Evolutionary conservation across 1,284 basidiomycete species (phyloP).

Genomic region (Lentinus polychrous): DNA sequence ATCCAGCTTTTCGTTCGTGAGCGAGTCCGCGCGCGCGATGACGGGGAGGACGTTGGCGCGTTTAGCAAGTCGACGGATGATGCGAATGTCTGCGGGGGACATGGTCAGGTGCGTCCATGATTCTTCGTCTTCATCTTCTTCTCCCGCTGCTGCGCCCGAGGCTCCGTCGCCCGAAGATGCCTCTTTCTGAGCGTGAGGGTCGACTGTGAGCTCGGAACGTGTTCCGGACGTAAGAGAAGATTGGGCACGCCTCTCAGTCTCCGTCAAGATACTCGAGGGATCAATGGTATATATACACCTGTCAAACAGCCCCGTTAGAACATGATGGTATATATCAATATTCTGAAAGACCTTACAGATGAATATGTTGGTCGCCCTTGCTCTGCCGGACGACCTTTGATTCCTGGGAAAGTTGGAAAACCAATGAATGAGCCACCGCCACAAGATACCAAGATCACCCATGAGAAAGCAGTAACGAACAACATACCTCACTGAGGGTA

Average conservation of each 20-base stretch:
- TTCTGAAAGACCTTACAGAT: conserved; percentile 52
- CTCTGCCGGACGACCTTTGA: conserved; percentile 77
- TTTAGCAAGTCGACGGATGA: conserved; percentile 63
- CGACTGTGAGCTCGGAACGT: conserved; percentile 55
- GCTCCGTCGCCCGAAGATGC: conserved; percentile 39
- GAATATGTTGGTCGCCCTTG: conserved; percentile 80
- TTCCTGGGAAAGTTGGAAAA: conserved; percentile 47
- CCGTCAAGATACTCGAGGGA: conserved; percentile 58
- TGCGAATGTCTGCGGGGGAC: conserved; percentile 69
- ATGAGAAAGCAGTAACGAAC: not conserved
- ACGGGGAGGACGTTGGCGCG: conserved; percentile 74
- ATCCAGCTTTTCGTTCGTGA: conserved; percentile 65
- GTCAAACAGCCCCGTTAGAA: conserved; percentile 6
- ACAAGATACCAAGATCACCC: not conserved
- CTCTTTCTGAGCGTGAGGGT: conserved; percentile 45
- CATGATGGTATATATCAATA: conserved; percentile 1
- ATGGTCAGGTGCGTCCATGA: conserved; percentile 40
- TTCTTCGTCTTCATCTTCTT: conserved; percentile 40
- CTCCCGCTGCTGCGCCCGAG: conserved; percentile 14
- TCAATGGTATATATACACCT: conserved; percentile 82
- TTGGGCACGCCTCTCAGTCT: conserved; percentile 38
- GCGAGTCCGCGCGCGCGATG: conserved; percentile 67
- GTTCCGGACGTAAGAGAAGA: conserved; percentile 41
- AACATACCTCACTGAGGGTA: conserved; percentile 72
- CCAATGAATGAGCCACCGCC: not conserved